These are phyloP conservation scores for Nemania serpens DNA, from an alignment of 2,329 filamentous ascomycete species.

Conservation along the genomic window DNA sequence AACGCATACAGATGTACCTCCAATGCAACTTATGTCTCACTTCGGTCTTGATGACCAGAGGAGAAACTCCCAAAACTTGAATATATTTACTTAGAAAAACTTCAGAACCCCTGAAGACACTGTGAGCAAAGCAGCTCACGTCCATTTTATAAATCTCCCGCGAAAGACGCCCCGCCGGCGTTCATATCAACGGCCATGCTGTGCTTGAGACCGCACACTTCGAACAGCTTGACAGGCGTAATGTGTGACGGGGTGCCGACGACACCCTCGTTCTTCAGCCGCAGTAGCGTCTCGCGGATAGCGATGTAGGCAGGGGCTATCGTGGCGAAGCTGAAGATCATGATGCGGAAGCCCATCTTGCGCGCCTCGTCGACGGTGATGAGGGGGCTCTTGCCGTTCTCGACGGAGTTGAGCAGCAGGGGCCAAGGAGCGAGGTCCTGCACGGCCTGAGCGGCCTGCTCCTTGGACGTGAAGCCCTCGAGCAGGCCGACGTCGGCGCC, in stretches of 20 bases:
- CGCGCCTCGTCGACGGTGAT: conserved; percentile 57
- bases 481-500: conserved; percentile 66
- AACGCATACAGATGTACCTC: conserved; percentile 4
- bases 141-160: conserved; percentile 29
- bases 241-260: conserved; percentile 40
- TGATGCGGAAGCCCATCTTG: conserved; percentile 61
- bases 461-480: conserved; percentile 59
- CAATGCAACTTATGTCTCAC: not conserved
- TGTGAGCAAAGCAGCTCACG: not conserved
- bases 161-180: conserved; percentile 39
- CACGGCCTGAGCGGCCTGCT: conserved; percentile 54
- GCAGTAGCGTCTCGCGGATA: conserved; percentile 45
- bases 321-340: conserved; percentile 60
- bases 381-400: conserved; percentile 59
- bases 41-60: no score
- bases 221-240: conserved; percentile 39
- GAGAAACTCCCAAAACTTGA: no score
- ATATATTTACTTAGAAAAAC: not conserved
- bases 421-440: conserved; percentile 47
- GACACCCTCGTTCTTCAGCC: conserved; percentile 44
- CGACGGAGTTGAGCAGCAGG: conserved; percentile 62
- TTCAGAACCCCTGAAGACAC: not conserved
- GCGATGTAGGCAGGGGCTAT: conserved; percentile 53
- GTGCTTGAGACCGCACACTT: conserved; percentile 40
- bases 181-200: conserved; percentile 40